Conservation (phyloP, 331 rosid species). For the Malus hybrid region DNA sequence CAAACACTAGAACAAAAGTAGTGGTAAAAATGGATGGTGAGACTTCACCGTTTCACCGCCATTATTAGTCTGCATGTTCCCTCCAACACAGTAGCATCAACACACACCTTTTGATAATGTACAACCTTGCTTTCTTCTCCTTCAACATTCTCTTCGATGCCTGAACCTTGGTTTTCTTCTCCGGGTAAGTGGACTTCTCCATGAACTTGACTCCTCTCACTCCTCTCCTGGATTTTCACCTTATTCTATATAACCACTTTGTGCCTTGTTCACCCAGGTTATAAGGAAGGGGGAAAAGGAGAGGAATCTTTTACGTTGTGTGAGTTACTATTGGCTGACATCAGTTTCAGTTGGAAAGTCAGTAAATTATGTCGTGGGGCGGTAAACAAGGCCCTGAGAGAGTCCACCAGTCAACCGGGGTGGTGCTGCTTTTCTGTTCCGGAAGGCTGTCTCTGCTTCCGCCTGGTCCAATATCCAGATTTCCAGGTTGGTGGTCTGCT, state of each 20-base stretch:
- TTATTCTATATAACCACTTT: neutral
- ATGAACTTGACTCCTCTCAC: constrained; percentile 14
- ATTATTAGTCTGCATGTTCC: constrained; percentile 37
- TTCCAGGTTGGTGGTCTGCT: constrained; percentile 54
- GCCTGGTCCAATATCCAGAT: constrained; percentile 49
- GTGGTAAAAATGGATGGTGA: constrained; percentile 6
- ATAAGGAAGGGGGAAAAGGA: neutral
- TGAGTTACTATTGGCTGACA: constrained; percentile 21
- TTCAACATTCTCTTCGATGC: constrained; percentile 37
- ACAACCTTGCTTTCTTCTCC: constrained; percentile 66
- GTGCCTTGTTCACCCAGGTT: constrained; percentile 4
- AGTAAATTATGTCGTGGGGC: too few relatives aligned
- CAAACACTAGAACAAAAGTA: neutral
- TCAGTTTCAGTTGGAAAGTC: constrained; percentile 4
- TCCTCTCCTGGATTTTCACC: neutral
- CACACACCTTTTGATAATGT: constrained; percentile 65
- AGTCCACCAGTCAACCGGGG: constrained; percentile 35
- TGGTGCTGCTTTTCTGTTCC: constrained; percentile 41
- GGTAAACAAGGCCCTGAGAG: too few relatives aligned
- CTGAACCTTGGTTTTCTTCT: constrained; percentile 23
- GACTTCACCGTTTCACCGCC: neutral
- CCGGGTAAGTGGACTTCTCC: constrained; percentile 31
- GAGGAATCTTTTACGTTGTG: constrained; percentile 6
- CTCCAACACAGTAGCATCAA: constrained; percentile 76
- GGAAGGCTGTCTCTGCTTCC: constrained; percentile 36